Percentiles rank a stretch among this genome's conserved stretches.
These are phyloP conservation scores for Salix dunnii DNA, from an alignment of 345 rosid species.

Conservation along the genomic window DNA sequence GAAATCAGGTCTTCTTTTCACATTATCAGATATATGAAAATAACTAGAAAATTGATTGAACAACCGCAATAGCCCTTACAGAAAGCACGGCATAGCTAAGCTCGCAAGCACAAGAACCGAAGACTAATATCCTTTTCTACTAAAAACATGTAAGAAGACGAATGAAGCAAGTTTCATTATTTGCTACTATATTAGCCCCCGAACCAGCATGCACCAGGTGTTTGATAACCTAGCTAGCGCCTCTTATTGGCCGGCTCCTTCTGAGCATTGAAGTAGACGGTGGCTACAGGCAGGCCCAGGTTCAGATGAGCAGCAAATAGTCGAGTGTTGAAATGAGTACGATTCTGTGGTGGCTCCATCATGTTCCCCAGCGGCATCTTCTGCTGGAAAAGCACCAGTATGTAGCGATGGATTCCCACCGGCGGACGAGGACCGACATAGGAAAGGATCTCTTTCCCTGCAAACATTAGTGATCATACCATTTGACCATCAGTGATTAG, in stretches of 20 bases:
- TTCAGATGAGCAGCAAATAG: slow-evolving; percentile 50
- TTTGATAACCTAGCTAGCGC: slow-evolving; percentile 29
- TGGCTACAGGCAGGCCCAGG: slow-evolving; percentile 77
- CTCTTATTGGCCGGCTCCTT: slow-evolving; percentile 71
- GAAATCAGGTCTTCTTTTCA: too few species aligned
- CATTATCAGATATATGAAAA: too few species aligned
- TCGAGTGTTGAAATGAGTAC: slow-evolving; percentile 77
- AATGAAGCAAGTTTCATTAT: too few species aligned
- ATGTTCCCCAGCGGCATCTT: slow-evolving; percentile 43
- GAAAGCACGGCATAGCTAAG: too few species aligned
- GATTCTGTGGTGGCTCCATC: slow-evolving; percentile 50
- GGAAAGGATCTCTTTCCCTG: slow-evolving; percentile 68
- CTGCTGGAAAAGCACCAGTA: slow-evolving; percentile 67
- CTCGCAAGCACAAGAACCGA: too few species aligned
- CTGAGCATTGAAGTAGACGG: slow-evolving; percentile 81
- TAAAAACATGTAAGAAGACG: too few species aligned
- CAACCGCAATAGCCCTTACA: too few species aligned
- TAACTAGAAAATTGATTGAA: too few species aligned
- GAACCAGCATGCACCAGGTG: not conserved
- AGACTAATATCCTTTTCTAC: too few species aligned
- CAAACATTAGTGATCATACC: not conserved
- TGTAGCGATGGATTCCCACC: slow-evolving; percentile 82
- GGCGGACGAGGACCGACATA: slow-evolving; percentile 77
- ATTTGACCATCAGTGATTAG: too few species aligned
- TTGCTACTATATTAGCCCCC: too few species aligned